phyloP scores from a whole-genome alignment of 345 rosid species.

The Pugionium dolabratum region DNA sequence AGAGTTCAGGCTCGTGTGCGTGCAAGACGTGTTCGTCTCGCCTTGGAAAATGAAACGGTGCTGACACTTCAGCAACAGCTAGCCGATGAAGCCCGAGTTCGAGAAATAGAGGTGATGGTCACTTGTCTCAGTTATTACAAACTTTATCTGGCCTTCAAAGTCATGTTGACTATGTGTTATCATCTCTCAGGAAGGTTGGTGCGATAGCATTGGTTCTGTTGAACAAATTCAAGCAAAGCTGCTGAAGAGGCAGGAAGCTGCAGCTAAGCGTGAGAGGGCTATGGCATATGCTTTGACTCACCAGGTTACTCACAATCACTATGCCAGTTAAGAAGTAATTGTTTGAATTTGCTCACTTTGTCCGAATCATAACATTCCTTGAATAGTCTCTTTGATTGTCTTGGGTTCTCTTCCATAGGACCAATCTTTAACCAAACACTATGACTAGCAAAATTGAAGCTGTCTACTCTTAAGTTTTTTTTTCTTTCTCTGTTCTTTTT shows the following conservation, averaged over 20 bases:
- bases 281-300: constrained; percentile 99
- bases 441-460: constrained; percentile 8
- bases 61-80: constrained; percentile 81
- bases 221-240: constrained; percentile 92
- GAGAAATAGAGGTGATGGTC: constrained; percentile 78
- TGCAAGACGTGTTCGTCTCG: constrained; percentile 93
- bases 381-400: constrained; percentile 12
- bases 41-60: constrained; percentile 84
- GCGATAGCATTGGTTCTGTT: constrained; percentile 93
- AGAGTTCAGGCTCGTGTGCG: constrained; percentile 99
- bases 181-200: constrained; percentile 87
- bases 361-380: neutral
- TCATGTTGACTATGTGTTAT: constrained; percentile 24
- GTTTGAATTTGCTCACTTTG: neutral
- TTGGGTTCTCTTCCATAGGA: neutral
- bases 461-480: neutral
- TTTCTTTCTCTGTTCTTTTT: neutral
- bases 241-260: constrained; percentile 95
- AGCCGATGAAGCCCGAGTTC: constrained; percentile 73
- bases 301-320: constrained; percentile 57
- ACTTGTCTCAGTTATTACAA: neutral
- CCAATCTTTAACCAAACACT: constrained; percentile 2
- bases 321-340: constrained; percentile 10
- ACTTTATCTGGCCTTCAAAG: neutral
- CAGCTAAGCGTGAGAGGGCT: constrained; percentile 98